Conservation (phyloP, 345 rosid species). For the Eucalyptus globulus region DNA sequence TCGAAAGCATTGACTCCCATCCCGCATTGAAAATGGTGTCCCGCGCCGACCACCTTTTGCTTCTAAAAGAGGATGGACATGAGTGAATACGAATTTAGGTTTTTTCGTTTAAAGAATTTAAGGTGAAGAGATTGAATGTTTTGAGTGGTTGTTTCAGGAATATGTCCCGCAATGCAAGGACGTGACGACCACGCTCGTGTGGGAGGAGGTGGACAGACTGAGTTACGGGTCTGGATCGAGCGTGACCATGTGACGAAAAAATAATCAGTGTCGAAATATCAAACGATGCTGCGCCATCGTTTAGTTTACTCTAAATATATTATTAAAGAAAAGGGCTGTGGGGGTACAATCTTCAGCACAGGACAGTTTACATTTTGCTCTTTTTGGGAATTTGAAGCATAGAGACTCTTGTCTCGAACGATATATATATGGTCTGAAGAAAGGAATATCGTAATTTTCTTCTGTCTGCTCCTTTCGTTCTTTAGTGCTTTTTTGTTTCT, state of each 20-base stretch:
- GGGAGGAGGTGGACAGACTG: conserved; percentile 77
- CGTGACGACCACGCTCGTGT: conserved; percentile 61
- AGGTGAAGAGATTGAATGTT: background rate
- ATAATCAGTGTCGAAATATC: background rate
- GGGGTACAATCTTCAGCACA: background rate
- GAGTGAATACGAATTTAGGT: background rate
- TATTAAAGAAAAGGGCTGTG: background rate
- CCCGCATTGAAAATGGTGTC: background rate
- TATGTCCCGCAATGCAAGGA: conserved; percentile 73
- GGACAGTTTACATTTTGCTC: background rate
- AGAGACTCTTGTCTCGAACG: background rate
- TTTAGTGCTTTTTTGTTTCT: background rate
- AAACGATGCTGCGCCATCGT: background rate
- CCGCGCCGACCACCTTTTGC: background rate
- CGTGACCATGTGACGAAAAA: conserved; percentile 14
- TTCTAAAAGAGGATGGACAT: background rate
- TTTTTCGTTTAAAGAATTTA: background rate
- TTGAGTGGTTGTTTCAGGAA: conserved; percentile 23
- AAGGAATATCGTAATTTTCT: background rate
- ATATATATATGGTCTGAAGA: background rate
- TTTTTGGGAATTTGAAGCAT: background rate
- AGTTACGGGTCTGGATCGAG: conserved; percentile 42
- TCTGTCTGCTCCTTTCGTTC: background rate
- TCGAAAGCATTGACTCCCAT: background rate
- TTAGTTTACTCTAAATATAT: background rate